phyloP scores from a whole-genome alignment of 2,329 filamentous ascomycete species.

The Cyphellophora attinorum region DNA sequence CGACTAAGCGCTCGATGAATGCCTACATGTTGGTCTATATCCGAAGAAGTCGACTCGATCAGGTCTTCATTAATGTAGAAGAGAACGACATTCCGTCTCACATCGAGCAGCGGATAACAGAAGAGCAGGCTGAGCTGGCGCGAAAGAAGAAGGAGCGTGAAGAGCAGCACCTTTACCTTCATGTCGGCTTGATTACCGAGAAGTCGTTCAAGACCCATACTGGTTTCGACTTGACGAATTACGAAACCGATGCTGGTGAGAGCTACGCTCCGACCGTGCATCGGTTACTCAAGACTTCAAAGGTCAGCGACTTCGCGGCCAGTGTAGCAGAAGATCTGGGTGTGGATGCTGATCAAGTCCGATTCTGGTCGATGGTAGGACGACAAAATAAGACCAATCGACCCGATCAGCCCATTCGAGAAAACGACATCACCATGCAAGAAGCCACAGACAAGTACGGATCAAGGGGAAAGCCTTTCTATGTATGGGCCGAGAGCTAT shows the following conservation, averaged over 20 bases:
- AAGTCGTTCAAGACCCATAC: constrained; percentile 72
- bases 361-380: constrained; percentile 97
- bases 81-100: constrained; percentile 72
- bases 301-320: constrained; percentile 63
- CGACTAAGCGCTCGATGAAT: constrained; percentile 64
- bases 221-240: constrained; percentile 70
- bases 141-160: constrained; percentile 78
- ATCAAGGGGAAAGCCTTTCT: constrained; percentile 59
- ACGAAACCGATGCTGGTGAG: constrained; percentile 53
- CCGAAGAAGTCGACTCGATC: constrained; percentile 72
- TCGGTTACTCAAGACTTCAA: constrained; percentile 64
- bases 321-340: constrained; percentile 62
- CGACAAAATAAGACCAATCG: constrained; percentile 94
- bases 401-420: constrained; percentile 77
- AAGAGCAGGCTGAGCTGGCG: constrained; percentile 69
- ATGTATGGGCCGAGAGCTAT: constrained; percentile 72
- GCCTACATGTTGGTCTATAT: constrained; percentile 99
- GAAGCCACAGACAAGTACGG: constrained; percentile 61
- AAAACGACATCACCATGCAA: constrained; percentile 66
- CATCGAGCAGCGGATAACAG: constrained; percentile 66
- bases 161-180: constrained; percentile 88
- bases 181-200: constrained; percentile 70
- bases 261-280: constrained; percentile 63
- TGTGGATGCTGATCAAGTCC: constrained; percentile 58
- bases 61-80: constrained; percentile 68